These are phyloP conservation scores for Fusarium globosum DNA, from an alignment of 2,329 filamentous ascomycete species.

Conservation along the genomic window DNA sequence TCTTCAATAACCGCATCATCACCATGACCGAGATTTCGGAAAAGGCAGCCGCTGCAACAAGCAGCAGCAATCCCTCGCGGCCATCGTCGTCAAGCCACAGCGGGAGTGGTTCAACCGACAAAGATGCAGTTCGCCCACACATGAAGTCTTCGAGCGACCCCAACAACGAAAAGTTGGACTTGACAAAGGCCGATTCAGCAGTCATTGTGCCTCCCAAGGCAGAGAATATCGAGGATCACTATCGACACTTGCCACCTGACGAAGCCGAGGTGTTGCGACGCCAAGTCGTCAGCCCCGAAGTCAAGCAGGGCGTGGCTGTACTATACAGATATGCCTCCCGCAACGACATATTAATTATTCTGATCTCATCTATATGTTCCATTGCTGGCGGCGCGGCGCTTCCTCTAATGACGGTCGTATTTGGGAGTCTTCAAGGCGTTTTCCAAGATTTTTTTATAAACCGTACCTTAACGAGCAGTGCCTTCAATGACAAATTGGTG, in stretches of 20 bases:
- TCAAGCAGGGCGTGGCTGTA: constrained; percentile 71
- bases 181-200: constrained; percentile 59
- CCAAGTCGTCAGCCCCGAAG: constrained; percentile 73
- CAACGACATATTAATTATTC: constrained; percentile 72
- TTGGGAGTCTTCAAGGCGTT: constrained; percentile 77
- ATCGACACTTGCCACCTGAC: constrained; percentile 70
- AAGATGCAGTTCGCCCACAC: constrained; percentile 27
- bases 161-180: constrained; percentile 36
- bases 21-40: constrained; percentile 42
- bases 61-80: constrained; percentile 36
- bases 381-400: constrained; percentile 80
- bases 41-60: constrained; percentile 40
- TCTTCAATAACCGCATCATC: background rate
- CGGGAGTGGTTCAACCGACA: constrained; percentile 47
- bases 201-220: constrained; percentile 47
- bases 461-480: constrained; percentile 55
- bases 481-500: constrained; percentile 70
- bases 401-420: constrained; percentile 84
- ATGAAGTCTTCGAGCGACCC: constrained; percentile 20
- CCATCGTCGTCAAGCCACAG: constrained; percentile 51
- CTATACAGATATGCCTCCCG: constrained; percentile 77
- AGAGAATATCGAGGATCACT: constrained; percentile 62
- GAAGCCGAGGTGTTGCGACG: constrained; percentile 75
- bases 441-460: constrained; percentile 73
- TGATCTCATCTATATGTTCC: constrained; percentile 69